Conservation (phyloP, 2,329 filamentous ascomycete genomes). For the Didymellaceae sp. region DNA sequence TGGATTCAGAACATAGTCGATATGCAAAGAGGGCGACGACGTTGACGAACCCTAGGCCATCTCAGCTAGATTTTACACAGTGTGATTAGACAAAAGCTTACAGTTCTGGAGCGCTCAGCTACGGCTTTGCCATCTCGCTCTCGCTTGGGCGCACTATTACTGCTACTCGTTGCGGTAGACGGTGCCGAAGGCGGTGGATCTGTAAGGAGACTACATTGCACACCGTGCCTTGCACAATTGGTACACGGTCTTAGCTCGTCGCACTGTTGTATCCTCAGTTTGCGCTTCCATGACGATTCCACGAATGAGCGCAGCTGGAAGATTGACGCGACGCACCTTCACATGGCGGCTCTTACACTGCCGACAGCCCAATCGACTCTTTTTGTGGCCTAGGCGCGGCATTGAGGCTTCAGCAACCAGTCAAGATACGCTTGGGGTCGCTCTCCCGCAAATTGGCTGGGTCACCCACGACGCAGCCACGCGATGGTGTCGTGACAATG, state of each 20-base stretch:
- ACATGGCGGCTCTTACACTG: conserved; percentile 49
- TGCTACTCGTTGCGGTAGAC: conserved; percentile 18
- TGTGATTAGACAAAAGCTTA: conserved; percentile 13
- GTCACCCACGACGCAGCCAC: conserved; percentile 13
- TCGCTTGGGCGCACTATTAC: conserved; percentile 19
- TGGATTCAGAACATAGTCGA: conserved; percentile 34
- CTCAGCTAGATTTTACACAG: background rate
- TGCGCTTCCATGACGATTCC: background rate
- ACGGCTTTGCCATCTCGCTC: conserved; percentile 20
- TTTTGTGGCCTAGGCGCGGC: conserved; percentile 48
- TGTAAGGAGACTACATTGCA: conserved; percentile 44
- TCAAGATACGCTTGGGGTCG: conserved; percentile 16
- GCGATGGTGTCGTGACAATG: conserved; percentile 18
- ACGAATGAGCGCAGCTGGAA: conserved; percentile 1
- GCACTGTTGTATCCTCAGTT: conserved; percentile 36
- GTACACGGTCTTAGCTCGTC: conserved; percentile 49
- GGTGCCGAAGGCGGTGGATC: conserved; percentile 27
- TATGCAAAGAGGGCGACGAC: conserved; percentile 26
- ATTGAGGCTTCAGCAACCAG: conserved; percentile 27
- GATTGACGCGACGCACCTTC: conserved; percentile 38
- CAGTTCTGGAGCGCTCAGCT: conserved; percentile 23
- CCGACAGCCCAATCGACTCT: conserved; percentile 42
- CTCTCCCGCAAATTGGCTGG: conserved; percentile 14
- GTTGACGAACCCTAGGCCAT: conserved; percentile 21
- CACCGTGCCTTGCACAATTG: conserved; percentile 47